Evolutionary conservation across 2,329 filamentous ascomycete genomes (phyloP).

Genomic region (Penicillium sp.): DNA sequence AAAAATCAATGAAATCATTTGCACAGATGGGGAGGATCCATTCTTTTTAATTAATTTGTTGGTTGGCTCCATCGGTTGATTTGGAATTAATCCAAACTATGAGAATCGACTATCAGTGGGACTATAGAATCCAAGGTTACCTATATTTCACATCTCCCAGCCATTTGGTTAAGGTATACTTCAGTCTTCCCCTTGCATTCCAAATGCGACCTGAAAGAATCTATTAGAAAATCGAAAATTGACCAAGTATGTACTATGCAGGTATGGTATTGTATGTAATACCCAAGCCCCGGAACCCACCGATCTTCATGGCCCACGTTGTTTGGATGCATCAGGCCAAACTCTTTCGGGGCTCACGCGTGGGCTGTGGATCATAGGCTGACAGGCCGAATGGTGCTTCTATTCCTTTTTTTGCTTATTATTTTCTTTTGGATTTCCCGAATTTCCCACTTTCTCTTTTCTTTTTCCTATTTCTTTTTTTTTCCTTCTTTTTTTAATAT

Average conservation of each 20-base stretch:
- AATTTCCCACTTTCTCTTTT: constrained; percentile 1
- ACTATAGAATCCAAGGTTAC: neutral
- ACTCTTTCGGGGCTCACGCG: constrained; percentile 36
- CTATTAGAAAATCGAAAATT: neutral
- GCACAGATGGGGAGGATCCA: neutral
- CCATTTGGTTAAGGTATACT: neutral
- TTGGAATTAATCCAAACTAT: constrained; percentile 13
- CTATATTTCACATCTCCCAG: neutral
- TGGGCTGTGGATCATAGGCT: constrained; percentile 38
- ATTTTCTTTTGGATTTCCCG: neutral
- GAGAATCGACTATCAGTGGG: neutral
- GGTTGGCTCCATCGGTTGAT: constrained; percentile 2
- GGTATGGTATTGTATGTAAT: constrained; percentile 3
- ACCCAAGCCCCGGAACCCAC: constrained; percentile 19
- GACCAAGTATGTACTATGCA: neutral
- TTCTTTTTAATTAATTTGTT: neutral
- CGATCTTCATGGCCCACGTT: constrained; percentile 38
- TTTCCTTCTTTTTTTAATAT: neutral
- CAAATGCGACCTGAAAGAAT: neutral
- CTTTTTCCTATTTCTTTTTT: constrained; percentile 2
- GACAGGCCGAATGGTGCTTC: constrained; percentile 35
- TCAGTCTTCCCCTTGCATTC: neutral
- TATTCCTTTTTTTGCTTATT: constrained; percentile 10
- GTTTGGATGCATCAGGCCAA: constrained; percentile 38
- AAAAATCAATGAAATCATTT: constrained; percentile 21